These are phyloP conservation scores for Rhizomucor pusillus DNA, from an alignment of 371 early-diverging fungal species.

Conservation along the genomic window DNA sequence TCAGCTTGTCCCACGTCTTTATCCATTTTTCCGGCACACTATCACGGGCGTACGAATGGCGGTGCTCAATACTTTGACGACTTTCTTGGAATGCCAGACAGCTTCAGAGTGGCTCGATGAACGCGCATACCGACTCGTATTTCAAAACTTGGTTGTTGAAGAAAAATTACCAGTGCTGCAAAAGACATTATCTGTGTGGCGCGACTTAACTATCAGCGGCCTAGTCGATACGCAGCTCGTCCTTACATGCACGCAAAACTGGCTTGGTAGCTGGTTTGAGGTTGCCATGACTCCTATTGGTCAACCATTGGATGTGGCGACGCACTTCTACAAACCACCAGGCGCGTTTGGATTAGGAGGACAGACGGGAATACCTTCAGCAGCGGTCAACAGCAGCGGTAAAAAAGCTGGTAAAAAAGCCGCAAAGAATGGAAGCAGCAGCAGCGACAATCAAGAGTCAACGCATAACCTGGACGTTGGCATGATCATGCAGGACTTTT, in stretches of 20 bases:
- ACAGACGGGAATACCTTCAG: conserved; percentile 4
- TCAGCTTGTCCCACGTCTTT: conserved; percentile 79
- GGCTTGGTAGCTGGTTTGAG: conserved; percentile 55
- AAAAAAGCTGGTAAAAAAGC: conserved; percentile 6
- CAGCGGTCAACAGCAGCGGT: conserved; percentile 6
- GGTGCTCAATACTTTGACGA: conserved; percentile 76
- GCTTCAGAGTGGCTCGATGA: conserved; percentile 76
- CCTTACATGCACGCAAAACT: conserved; percentile 39
- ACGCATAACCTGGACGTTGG: conserved; percentile 82
- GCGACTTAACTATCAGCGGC: conserved; percentile 42
- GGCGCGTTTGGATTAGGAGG: conserved; percentile 47
- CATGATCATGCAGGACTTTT: conserved; percentile 90
- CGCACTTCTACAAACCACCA: conserved; percentile 61
- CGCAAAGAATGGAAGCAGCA: conserved; percentile 17
- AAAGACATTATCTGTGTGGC: conserved; percentile 73
- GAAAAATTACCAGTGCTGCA: conserved; percentile 69
- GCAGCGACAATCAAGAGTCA: conserved; percentile 14
- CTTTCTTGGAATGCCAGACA: conserved; percentile 71
- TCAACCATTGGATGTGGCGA: conserved; percentile 63
- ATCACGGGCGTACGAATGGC: conserved; percentile 85
- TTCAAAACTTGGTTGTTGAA: conserved; percentile 92
- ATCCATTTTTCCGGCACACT: conserved; percentile 93
- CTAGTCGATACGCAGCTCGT: conserved; percentile 33
- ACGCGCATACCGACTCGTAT: conserved; percentile 73
- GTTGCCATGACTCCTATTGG: conserved; percentile 78